A percentile compares a stretch with the other conserved stretches of the same genome.
Conservation (phyloP, 257 asterid genomes). For the Capsicum baccatum region DNA sequence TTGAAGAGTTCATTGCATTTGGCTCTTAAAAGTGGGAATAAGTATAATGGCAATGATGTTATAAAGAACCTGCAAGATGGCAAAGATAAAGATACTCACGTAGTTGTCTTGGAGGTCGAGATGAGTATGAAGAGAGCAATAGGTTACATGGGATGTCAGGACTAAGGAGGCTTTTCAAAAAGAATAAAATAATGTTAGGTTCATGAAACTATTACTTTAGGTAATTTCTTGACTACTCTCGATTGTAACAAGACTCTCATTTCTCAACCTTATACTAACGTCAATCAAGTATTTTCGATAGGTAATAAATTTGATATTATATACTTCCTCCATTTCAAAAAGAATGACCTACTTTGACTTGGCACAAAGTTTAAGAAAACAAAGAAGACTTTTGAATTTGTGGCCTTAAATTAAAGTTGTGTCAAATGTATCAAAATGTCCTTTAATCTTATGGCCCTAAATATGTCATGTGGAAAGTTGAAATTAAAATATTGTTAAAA, state of each 20-base stretch:
- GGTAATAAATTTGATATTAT: constrained; percentile 35
- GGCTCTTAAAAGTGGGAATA: constrained; percentile 72
- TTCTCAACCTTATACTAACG: constrained; percentile 37
- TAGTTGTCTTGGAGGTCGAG: constrained; percentile 52
- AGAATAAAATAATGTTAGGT: constrained; percentile 26
- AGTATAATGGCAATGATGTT: constrained; percentile 48
- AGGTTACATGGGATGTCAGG: constrained; percentile 32
- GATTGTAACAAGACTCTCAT: constrained; percentile 38
- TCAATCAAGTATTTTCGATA: constrained; percentile 33
- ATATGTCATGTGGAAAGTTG: too few relatives aligned
- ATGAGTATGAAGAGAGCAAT: constrained; percentile 53
- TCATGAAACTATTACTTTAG: constrained; percentile 32
- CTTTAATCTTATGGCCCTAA: too few relatives aligned
- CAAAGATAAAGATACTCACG: constrained; percentile 50
- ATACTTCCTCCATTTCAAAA: too few relatives aligned
- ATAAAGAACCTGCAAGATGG: constrained; percentile 53
- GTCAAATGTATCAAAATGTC: too few relatives aligned
- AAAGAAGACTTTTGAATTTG: too few relatives aligned
- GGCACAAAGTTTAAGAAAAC: too few relatives aligned
- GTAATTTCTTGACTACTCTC: constrained; percentile 34
- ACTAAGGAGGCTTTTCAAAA: constrained; percentile 32
- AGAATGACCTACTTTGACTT: too few relatives aligned
- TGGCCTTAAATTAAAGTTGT: too few relatives aligned
- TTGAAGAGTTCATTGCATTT: constrained; percentile 65
- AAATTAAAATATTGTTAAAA: too few relatives aligned